phyloP scores from a whole-genome alignment of 1,284 basidiomycete genomes.

The Peniophora sp. region DNA sequence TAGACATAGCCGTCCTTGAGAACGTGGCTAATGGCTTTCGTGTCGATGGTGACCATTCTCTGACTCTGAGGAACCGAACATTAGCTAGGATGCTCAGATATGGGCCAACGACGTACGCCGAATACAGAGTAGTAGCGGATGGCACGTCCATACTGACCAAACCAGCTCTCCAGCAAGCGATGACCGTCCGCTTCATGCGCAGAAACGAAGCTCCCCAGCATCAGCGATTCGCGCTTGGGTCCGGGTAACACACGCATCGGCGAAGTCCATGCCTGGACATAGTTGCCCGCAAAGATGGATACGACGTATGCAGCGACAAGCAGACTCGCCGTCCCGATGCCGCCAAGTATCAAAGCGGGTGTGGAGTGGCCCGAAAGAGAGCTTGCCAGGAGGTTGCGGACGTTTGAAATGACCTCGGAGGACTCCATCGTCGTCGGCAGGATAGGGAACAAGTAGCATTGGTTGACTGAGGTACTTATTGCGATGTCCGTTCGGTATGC shows the following conservation, averaged over 20 bases:
- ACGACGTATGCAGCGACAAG: not conserved
- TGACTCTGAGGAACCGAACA: slow-evolving; percentile 29
- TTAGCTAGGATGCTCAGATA: not conserved
- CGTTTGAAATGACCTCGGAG: no score
- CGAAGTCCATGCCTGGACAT: not conserved
- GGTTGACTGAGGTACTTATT: no score
- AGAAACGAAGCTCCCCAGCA: not conserved
- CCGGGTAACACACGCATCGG: not conserved
- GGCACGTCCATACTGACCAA: slow-evolving; percentile 41
- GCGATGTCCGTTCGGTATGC: no score
- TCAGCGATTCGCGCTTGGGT: not conserved
- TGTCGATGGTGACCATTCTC: slow-evolving; percentile 38
- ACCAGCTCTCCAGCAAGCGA: slow-evolving; percentile 45
- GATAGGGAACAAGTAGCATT: no score
- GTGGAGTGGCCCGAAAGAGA: no score
- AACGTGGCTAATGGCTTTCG: slow-evolving; percentile 42
- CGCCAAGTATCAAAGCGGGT: no score
- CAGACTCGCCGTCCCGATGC: no score
- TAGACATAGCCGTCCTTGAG: slow-evolving; percentile 36
- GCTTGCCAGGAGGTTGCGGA: no score
- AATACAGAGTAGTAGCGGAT: slow-evolving; percentile 38
- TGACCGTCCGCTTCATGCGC: not conserved
- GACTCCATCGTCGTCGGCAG: no score
- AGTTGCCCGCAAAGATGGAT: not conserved
- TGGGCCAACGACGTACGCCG: slow-evolving; percentile 25